Conservation (phyloP, 371 early-diverging fungal genomes). For the Syncephalastrum sp. region DNA sequence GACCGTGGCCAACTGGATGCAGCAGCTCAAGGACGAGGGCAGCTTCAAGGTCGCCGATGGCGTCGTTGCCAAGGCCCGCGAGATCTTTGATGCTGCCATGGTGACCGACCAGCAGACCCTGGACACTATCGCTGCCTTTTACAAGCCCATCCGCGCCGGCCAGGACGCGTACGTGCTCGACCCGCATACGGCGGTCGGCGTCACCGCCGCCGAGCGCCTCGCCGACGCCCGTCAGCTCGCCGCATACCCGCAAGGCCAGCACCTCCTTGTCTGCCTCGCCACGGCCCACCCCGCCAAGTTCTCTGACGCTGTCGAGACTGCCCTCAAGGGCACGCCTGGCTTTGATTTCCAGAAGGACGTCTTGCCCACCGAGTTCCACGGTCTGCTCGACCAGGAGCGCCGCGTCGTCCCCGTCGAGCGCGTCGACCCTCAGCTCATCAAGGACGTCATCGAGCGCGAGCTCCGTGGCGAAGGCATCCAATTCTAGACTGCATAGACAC, state of each 20-base stretch:
- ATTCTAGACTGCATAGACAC: constrained; percentile 27
- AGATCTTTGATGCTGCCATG: constrained; percentile 73
- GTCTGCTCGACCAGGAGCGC: constrained; percentile 68
- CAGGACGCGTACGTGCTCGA: constrained; percentile 81
- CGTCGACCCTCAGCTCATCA: constrained; percentile 59
- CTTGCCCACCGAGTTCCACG: constrained; percentile 69
- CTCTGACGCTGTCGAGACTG: constrained; percentile 83
- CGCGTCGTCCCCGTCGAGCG: constrained; percentile 59
- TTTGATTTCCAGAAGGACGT: constrained; percentile 67
- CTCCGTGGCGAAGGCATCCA: constrained; percentile 44
- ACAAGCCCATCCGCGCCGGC: constrained; percentile 45
- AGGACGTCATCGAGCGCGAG: constrained; percentile 60
- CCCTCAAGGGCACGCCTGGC: constrained; percentile 58
- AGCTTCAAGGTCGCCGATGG: constrained; percentile 68
- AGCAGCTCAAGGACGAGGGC: constrained; percentile 67
- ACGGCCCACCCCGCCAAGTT: constrained; percentile 98
- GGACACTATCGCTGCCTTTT: constrained; percentile 70
- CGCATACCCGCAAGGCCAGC: constrained; percentile 32
- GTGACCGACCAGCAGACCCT: constrained; percentile 78
- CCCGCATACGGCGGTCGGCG: constrained; percentile 97
- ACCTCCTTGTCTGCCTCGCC: constrained; percentile 72
- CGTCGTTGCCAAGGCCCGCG: constrained; percentile 66
- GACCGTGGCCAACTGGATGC: constrained; percentile 79
- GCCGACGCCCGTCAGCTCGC: constrained; percentile 24
- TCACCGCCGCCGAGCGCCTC: constrained; percentile 74